A percentile compares a stretch with the other conserved stretches of the same genome.
These are phyloP conservation scores for Strobilomyces dryophilus DNA, from an alignment of 768 basidiomycete species.

Conservation along the genomic window DNA sequence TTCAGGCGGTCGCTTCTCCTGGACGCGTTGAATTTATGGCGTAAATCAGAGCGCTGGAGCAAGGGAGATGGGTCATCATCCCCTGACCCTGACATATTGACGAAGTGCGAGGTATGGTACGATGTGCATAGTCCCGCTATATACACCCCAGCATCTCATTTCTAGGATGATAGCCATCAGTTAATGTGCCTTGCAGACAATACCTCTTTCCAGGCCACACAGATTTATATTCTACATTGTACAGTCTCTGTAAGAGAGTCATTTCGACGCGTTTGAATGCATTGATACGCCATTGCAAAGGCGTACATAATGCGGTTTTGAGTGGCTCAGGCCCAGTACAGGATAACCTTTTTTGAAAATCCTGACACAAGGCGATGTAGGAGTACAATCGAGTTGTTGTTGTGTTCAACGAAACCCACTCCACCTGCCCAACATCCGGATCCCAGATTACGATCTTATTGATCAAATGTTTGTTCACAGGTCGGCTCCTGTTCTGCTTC, in stretches of 20 bases:
- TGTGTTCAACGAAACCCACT: not conserved
- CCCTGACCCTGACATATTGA: conserved; percentile 16
- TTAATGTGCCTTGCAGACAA: not conserved
- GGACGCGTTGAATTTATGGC: conserved; percentile 17
- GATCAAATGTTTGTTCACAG: not conserved
- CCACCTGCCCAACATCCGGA: not conserved
- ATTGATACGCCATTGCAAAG: too few relatives aligned
- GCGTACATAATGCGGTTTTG: not conserved
- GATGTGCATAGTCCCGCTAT: not conserved
- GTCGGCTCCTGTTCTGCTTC: not conserved
- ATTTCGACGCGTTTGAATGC: not conserved
- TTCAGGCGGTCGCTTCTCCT: conserved; percentile 12
- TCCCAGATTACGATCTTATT: not conserved
- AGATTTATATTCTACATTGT: not conserved
- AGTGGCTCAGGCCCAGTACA: not conserved
- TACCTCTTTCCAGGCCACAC: not conserved
- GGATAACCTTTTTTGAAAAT: not conserved
- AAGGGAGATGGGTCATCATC: not conserved
- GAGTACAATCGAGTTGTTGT: not conserved
- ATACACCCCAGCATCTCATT: not conserved
- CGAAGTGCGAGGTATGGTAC: conserved; percentile 18
- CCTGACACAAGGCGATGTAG: not conserved
- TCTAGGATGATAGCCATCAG: not conserved
- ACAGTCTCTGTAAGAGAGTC: not conserved
- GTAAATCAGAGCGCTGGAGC: conserved; percentile 1